phyloP scores from a whole-genome alignment of 768 basidiomycete genomes.

The Paxillus ammoniavirescens region DNA sequence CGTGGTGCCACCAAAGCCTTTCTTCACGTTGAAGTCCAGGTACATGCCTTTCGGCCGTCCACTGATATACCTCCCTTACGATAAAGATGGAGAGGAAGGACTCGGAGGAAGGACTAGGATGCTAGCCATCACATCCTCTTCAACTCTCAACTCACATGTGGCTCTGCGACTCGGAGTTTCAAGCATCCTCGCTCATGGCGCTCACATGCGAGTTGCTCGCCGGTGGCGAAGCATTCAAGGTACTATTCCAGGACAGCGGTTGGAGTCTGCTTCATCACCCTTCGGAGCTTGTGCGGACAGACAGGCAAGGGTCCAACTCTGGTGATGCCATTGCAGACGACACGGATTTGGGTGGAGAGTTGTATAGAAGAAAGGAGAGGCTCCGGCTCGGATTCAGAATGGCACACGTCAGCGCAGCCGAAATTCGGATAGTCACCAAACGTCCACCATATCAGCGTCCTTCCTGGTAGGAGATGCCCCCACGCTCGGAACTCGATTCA shows the following conservation, averaged over 20 bases:
- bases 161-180: slow-evolving; percentile 62
- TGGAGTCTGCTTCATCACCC: slow-evolving; percentile 1
- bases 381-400: slow-evolving; percentile 53
- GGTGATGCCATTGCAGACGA: too few species aligned
- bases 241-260: slow-evolving; percentile 56
- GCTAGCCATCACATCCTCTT: slow-evolving; percentile 28
- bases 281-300: slow-evolving; percentile 19
- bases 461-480: slow-evolving; percentile 26
- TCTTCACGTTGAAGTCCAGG: slow-evolving; percentile 64
- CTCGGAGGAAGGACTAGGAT: too few species aligned
- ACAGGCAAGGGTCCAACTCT: slow-evolving; percentile 9
- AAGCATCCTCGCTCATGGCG: slow-evolving; percentile 45
- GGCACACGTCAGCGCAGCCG: slow-evolving; percentile 51
- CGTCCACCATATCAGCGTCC: slow-evolving; percentile 14
- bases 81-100: slow-evolving; percentile 41
- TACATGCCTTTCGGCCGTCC: slow-evolving; percentile 65
- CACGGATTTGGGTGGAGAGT: slow-evolving; percentile 27
- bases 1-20: too few species aligned
- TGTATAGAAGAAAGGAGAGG: slow-evolving; percentile 45
- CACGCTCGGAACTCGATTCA: slow-evolving; percentile 26
- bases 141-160: slow-evolving; percentile 53
- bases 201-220: slow-evolving; percentile 25
- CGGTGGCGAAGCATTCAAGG: slow-evolving; percentile 51
- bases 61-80: slow-evolving; percentile 57
- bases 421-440: too few species aligned